Base-by-base conservation (phyloP, 805 yeast species). In the Metschnikowia kunwiensis region DNA sequence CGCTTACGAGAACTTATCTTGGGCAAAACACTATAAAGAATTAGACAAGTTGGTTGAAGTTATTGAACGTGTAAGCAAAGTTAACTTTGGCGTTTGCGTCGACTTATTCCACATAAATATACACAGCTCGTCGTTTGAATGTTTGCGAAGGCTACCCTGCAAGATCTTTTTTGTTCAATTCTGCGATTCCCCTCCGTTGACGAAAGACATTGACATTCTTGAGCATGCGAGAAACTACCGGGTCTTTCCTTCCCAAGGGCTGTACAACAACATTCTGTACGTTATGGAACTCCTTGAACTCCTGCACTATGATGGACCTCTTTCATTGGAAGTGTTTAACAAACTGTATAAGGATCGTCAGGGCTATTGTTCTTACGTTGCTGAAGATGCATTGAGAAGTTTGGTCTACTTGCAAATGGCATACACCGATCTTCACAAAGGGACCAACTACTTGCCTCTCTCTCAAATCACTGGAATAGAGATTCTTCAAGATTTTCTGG, bases 1-100 rank as follows among this genome's bases (percentile, higher is more conserved):
- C 21, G 60, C 61, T 3, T 57, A 51, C 37, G 62, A 57, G 27
- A 47, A 53, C 16, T 34, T 57, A 10, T 41, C 53, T 23, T 57
- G 61, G 61, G 57, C 55, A 3, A 39, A 44, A 3, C 48, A 53
- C 36, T 33, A 44, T 15, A 43, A 38, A 16, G 40, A 46, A 3
- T 38, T 57, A 38, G 46, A 45, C 6, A 36, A 36, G 11, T 23
- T 44, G n/a, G 46, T 50, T 36, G 37, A 40, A 2, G 30, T 53
- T 4, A 50, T 55, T 7, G 29, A 39, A 16, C 27, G 26, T 15
- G 61, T 56, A 4, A 38, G 55, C 38, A 36, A 37, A 13, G 33
- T 36, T 2, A 57, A 57, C 38, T 53, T 57, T 36, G 62, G 62
- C 5, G 26, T 51, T 2, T 55, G 60, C 30, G 28, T 57, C 24